Base-by-base conservation (phyloP, 345 rosid species). In the Combretum micranthum region DNA sequence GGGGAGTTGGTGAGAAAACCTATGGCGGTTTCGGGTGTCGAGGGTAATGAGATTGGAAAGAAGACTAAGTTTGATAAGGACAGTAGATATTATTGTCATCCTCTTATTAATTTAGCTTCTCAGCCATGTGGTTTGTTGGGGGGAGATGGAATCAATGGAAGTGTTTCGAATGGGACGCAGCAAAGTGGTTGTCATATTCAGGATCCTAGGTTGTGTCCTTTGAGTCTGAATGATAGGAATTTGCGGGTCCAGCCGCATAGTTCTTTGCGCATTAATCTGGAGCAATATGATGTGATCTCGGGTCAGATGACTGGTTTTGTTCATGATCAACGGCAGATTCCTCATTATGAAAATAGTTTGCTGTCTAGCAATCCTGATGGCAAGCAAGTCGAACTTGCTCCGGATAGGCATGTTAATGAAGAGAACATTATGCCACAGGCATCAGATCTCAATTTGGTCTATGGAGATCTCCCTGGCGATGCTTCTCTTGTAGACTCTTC, bases 401-500 rank as follows among this genome's bases (percentile, higher is more conserved):
- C 45, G 6, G 8, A 9, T 5, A 26, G 56, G 55, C 53, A 58
- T 62, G 43, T 69, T 49, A 66, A 69, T 57, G 56, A 66, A 50
- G 78, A 74, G 49, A 74, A 69, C 47, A 56, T 68, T 43, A 51
- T 66, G 56, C 66, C 68, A 15, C 53, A 63, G 45, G 44, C 53
- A 19, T 17, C 18, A 18, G 46, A 15, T 54, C 13, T 17, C 50
- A 42, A 58, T 51, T 18, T 42, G 8, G 55, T 44, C 15, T 26
- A 37, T n/a, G 15, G 26, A 42, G 15, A 49, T 20, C 25, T 15
- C 37, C 23, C 9, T 9, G 57, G 66, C 20, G 60, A 63, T 20
- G 42, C n/a, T 22, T 60, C 23, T 51, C 54, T 65, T 64, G 50
- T 37, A 44, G 63, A 52, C 19, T 37, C 57, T 55, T 18, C 62